phyloP scores from a whole-genome alignment of 192 early-diverging fungal species.

The Podila verticillata region DNA sequence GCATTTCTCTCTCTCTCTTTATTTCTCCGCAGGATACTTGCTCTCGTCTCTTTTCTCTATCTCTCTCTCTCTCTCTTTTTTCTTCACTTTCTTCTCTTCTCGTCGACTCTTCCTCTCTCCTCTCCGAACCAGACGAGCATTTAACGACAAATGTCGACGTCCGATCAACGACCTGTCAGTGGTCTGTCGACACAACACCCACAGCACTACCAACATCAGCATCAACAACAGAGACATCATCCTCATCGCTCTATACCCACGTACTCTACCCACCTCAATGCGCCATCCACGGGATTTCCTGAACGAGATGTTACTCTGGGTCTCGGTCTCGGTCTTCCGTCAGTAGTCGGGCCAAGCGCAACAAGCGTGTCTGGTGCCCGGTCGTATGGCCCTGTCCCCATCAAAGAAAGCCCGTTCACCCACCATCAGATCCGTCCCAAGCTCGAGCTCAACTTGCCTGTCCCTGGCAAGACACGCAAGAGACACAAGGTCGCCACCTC shows the following conservation, averaged over 20 bases:
- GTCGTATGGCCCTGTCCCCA: slow-evolving; percentile 5
- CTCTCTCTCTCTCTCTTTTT: neutral
- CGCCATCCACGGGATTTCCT: neutral
- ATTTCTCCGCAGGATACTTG: neutral
- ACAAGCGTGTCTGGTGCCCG: neutral
- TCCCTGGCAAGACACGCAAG: slow-evolving; percentile 43
- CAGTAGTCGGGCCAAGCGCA: neutral
- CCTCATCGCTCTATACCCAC: too few relatives aligned
- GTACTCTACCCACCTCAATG: neutral
- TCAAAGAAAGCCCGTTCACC: slow-evolving; percentile 18
- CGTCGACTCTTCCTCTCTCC: neutral
- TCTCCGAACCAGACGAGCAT: neutral
- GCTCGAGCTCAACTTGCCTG: slow-evolving; percentile 14
- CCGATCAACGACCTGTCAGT: neutral
- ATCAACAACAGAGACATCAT: neutral
- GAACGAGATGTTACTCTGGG: slow-evolving; percentile 3
- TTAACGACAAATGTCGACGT: too few relatives aligned
- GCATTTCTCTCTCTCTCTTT: neutral
- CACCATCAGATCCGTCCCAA: slow-evolving; percentile 14
- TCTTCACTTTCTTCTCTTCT: neutral
- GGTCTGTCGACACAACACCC: neutral
- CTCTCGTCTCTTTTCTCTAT: neutral
- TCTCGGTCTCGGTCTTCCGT: neutral
- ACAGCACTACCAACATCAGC: neutral
- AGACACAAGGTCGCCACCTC: slow-evolving; percentile 50